These are phyloP conservation scores for Amaranthus palmeri DNA, from an alignment of 148 eudicot species.

Conservation along the genomic window DNA sequence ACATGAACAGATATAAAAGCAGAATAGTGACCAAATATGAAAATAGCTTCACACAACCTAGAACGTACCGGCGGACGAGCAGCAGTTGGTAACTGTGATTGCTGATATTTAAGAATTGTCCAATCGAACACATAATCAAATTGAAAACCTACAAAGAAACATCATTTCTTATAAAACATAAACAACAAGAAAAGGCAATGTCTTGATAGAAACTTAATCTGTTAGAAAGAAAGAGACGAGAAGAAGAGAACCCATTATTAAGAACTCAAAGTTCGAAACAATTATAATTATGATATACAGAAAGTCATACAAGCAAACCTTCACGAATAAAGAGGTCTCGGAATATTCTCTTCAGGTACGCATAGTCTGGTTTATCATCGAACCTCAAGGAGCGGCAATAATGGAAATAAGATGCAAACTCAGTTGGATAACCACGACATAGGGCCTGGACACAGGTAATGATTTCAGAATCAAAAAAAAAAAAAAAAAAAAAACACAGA, in stretches of 20 bases:
- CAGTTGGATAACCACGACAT: slow-evolving; percentile 86
- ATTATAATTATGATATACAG: neutral
- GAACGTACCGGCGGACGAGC: slow-evolving; percentile 57
- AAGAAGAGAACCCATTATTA: neutral
- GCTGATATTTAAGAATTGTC: slow-evolving; percentile 97
- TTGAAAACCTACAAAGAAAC: slow-evolving; percentile 65
- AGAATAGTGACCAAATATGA: neutral
- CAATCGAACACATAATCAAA: slow-evolving; percentile 98
- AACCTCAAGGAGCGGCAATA: slow-evolving; percentile 91
- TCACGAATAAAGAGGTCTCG: slow-evolving; percentile 98
- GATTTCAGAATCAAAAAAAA: slow-evolving; percentile 6
- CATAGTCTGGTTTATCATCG: slow-evolving; percentile 93
- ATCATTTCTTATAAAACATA: slow-evolving; percentile 1
- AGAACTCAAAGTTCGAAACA: neutral
- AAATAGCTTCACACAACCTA: neutral
- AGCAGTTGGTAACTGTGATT: slow-evolving; percentile 78
- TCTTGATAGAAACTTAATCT: neutral
- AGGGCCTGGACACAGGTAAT: slow-evolving; percentile 41
- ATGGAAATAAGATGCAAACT: slow-evolving; percentile 91
- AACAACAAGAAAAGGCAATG: neutral
- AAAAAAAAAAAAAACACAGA: neutral
- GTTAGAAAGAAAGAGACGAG: neutral
- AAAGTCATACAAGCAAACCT: slow-evolving; percentile 45
- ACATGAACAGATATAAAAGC: neutral
- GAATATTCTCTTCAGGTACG: slow-evolving; percentile 80